Conservation (phyloP, 805 yeast species). For the Lipomyces yamadae region DNA sequence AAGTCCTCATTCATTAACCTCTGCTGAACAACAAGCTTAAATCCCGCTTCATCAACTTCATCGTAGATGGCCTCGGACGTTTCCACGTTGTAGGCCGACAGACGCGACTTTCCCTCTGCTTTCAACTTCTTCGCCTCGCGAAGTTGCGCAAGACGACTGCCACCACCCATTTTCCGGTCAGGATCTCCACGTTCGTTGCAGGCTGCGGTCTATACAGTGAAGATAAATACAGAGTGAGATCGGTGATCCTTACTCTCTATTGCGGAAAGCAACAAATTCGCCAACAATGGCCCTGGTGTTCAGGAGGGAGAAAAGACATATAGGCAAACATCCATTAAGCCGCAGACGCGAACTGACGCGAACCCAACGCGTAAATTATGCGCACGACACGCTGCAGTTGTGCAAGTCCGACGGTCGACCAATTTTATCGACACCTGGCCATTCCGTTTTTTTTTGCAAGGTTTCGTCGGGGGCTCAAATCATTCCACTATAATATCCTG, state of each 20-base stretch:
- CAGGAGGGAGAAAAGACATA: not conserved
- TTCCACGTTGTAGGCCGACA: conserved; percentile 54
- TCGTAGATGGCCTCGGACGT: conserved; percentile 70
- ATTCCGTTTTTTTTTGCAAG: too few relatives aligned
- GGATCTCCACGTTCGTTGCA: not conserved
- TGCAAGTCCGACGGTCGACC: too few relatives aligned
- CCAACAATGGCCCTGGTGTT: not conserved
- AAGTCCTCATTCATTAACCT: conserved; percentile 88
- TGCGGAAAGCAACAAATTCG: not conserved
- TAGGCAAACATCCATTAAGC: too few relatives aligned
- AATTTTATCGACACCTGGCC: too few relatives aligned
- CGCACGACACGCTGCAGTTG: too few relatives aligned
- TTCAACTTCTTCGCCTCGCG: conserved; percentile 69
- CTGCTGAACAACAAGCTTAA: conserved; percentile 74
- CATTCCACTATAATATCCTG: not conserved
- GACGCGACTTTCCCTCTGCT: conserved; percentile 58
- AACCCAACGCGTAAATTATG: not conserved
- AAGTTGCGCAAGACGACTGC: conserved; percentile 48
- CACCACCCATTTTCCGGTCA: not conserved
- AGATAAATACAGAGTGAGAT: too few relatives aligned
- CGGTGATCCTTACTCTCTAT: not conserved
- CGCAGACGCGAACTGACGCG: not conserved
- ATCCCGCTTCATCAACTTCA: conserved; percentile 81
- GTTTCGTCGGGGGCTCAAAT: too few relatives aligned
- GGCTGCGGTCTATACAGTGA: too few relatives aligned